These are phyloP conservation scores for Colletotrichum neosansevieriae DNA, from an alignment of 2,329 filamentous ascomycete species.

Conservation along the genomic window DNA sequence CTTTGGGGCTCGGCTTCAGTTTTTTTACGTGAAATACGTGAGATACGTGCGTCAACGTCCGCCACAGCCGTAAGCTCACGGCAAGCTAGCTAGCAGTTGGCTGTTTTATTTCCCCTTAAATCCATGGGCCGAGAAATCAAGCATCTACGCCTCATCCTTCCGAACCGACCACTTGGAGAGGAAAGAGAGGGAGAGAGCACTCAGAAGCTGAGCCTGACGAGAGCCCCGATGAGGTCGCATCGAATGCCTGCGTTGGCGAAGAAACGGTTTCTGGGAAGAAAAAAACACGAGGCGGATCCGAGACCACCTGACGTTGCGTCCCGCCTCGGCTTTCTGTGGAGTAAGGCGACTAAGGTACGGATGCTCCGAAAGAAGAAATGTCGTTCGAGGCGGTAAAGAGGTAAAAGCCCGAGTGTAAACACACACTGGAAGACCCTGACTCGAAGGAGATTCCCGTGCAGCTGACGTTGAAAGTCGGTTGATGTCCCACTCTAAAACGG, in stretches of 20 bases:
- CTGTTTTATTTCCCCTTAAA: neutral
- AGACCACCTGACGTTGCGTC: constrained; percentile 32
- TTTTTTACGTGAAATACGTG: neutral
- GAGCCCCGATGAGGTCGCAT: constrained; percentile 9
- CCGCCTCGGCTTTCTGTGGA: constrained; percentile 9
- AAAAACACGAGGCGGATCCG: constrained; percentile 14
- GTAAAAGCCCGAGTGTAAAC: neutral
- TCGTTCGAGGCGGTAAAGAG: neutral
- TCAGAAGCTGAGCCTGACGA: neutral
- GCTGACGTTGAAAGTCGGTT: constrained; percentile 4
- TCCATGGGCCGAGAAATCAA: neutral
- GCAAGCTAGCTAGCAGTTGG: neutral
- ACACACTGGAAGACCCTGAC: neutral
- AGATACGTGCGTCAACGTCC: neutral
- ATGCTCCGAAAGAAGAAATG: neutral
- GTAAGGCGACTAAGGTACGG: constrained; percentile 7
- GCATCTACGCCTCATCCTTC: constrained; percentile 23
- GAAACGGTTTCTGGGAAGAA: constrained; percentile 10
- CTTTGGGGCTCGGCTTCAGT: neutral
- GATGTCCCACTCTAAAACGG: neutral
- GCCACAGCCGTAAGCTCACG: constrained; percentile 28
- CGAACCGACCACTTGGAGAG: neutral
- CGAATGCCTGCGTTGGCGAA: constrained; percentile 29
- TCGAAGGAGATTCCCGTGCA: neutral
- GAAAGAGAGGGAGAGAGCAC: neutral